Evolutionary conservation across 257 asterid genomes (phyloP).

Genomic region (Linderniella brevidens): DNA sequence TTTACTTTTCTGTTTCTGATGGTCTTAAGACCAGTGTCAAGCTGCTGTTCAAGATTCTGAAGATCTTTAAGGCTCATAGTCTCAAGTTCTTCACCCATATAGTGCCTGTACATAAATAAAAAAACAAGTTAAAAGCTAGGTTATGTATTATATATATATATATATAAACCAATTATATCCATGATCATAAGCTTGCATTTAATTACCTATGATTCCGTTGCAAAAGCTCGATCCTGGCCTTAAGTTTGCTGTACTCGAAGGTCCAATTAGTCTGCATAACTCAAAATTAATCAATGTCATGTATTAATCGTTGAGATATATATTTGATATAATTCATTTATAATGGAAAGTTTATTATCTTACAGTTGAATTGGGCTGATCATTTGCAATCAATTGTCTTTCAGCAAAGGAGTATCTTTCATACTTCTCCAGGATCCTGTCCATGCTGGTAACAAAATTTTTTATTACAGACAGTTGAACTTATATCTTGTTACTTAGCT

Average conservation of each 20-base stretch:
- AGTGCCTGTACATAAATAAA: constrained; percentile 12
- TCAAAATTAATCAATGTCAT: neutral
- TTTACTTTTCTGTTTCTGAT: constrained; percentile 21
- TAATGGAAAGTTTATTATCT: neutral
- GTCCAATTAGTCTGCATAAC: constrained; percentile 34
- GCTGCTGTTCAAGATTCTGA: constrained; percentile 43
- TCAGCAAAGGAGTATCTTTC: constrained; percentile 84
- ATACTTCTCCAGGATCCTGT: constrained; percentile 66
- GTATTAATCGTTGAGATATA: too few relatives aligned
- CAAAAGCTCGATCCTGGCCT: constrained; percentile 43
- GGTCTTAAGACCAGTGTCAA: constrained; percentile 18
- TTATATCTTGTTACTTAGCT: too few relatives aligned
- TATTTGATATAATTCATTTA: too few relatives aligned
- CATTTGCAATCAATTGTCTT: constrained; percentile 35
- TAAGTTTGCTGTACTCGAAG: constrained; percentile 40
- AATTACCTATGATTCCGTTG: constrained; percentile 32
- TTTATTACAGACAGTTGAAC: too few relatives aligned
- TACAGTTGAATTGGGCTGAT: constrained; percentile 40
- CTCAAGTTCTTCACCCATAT: constrained; percentile 26
- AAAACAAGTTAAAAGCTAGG: neutral
- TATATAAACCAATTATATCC: neutral
- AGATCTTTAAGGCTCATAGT: constrained; percentile 20
- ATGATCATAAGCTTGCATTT: neutral
- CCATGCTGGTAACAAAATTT: constrained; percentile 48
- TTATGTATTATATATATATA: neutral